Evolutionary conservation across 805 yeast genomes (phyloP).

Genomic region (Peterozyma toletana): DNA sequence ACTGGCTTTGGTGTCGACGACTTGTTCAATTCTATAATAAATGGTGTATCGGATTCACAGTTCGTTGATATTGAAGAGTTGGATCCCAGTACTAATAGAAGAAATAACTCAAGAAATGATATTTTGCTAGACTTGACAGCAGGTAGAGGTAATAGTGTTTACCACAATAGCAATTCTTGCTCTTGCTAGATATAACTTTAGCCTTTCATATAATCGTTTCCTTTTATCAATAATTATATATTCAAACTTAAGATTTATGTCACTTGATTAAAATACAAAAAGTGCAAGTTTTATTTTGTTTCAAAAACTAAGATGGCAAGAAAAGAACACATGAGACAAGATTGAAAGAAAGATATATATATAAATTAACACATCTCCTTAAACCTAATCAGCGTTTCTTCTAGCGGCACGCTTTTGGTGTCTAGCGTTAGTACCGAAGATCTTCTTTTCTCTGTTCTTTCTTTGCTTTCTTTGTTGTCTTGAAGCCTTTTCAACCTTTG

Average conservation of each 20-base stretch:
- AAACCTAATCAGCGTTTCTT: constrained; percentile 74
- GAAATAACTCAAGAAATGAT: background rate
- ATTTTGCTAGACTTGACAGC: background rate
- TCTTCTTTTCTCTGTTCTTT: constrained; percentile 99
- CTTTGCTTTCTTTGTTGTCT: constrained; percentile 99
- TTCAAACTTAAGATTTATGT: no score
- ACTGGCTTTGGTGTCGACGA: constrained; percentile 53
- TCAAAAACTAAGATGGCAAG: no score
- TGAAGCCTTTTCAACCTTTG: constrained; percentile 93
- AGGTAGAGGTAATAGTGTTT: background rate
- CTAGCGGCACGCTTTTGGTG: constrained; percentile 88
- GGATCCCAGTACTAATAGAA: background rate
- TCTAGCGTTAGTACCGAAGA: constrained; percentile 96
- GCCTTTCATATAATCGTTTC: no score
- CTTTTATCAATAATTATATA: no score
- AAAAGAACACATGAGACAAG: no score
- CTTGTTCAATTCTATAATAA: constrained; percentile 28
- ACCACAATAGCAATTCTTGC: no score
- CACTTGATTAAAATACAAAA: no score
- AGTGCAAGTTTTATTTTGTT: no score
- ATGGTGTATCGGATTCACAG: constrained; percentile 18
- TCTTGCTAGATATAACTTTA: no score
- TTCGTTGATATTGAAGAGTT: constrained; percentile 17
- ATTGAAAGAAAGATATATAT: background rate
- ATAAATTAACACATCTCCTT: background rate